Evolutionary conservation across 1,284 basidiomycete species (phyloP), one percentile per base, ranked within the genome.

Genomic region (Rhodotorula sp.): DNA sequence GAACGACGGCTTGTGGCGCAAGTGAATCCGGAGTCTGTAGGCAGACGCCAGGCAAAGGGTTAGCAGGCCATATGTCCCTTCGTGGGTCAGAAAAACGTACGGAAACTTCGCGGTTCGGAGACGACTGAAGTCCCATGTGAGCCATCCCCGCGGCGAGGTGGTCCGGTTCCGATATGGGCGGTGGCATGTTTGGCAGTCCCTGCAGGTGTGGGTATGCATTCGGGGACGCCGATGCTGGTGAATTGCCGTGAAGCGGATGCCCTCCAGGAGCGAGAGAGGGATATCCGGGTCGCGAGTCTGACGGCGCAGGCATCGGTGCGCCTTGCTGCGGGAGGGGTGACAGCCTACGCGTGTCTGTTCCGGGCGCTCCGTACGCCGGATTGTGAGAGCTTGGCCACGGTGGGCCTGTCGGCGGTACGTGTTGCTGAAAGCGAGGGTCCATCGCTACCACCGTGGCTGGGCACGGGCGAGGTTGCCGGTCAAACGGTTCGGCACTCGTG

Each of bases 121-220:
- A 18, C 42, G 26, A 29, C 20, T 65, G 59, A 4, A 71, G 33
- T 12, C 55, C 64, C 66, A 71, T 64, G 8, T 59, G 45, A 15
- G 45, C n/a, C 24, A 71, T 33, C 7, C 66, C 69, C 20, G 64
- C 62, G 18, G 29, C 57, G 57, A 45, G 57, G 24, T 59, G 57
- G 17, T 37, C 24, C 42, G 24, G 42, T 17, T n/a, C 42, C 12
- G 26, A 14, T 3, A 29, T 26, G 5, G n/a, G 53, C 26, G 53
- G 53, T 5, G 53, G 26, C 53, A 26, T 29, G 26, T 26, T 26
- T 26, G n/a, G n/a, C 44, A 46, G 58, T 26, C 29, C 46, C 29
- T 30, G 15, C 3, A 30, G 30, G 18, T 62, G 60, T 15, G 48
- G 29, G 33, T 64, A 57, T 12, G 37, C 37, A 10, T 12, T 42